Base-by-base conservation (phyloP, 192 early-diverging fungal species). In the Chytriomyces sp. region DNA sequence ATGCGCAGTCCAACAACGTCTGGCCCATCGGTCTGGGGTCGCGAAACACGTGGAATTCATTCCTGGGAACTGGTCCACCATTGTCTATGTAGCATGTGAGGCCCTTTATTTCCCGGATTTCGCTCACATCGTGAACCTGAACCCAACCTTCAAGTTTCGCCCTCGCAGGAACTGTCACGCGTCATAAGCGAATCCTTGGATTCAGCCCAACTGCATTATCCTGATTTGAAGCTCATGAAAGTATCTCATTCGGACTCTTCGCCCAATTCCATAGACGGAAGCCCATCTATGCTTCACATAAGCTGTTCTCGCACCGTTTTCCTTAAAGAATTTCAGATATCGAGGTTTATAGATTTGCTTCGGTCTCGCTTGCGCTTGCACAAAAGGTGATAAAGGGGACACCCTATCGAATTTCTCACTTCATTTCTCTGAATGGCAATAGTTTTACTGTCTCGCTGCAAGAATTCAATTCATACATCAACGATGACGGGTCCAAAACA, bases 31-130 rank as follows among this genome's bases (percentile, higher is more conserved):
- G 6, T 39, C 62, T 7, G 62, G 28, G n/a, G n/a, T n/a, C 33
- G 58, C 39, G 39, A 64, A 64, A 12, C 39, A 8, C 19, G 28
- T 64, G 19, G 52, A 67, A 52, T 67, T 67, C 36, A 22, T 67
- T 14, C 65, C 65, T 39, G 65, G 65, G n/a, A 67, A 67, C 34
- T 67, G 65, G 65, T 52, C 65, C 5, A 67, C 65, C 25, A 32
- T 67, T 28, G 49, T 67, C 5, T 55, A 55, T 34, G 33, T 67
- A 4, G 32, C 65, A 34, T 28, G 65, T 64, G 8, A 1, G 10
- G 1, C 0, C 12, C 22, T 2, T n/a, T n/a, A n/a, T n/a, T n/a
- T n/a, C n/a, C n/a, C n/a, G n/a, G n/a, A n/a, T n/a, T n/a, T n/a
- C n/a, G n/a, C n/a, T n/a, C n/a, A n/a, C n/a, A n/a, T n/a, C n/a